phyloP scores from a whole-genome alignment of 176 grass and related monocot species.

The Oryza nivara region DNA sequence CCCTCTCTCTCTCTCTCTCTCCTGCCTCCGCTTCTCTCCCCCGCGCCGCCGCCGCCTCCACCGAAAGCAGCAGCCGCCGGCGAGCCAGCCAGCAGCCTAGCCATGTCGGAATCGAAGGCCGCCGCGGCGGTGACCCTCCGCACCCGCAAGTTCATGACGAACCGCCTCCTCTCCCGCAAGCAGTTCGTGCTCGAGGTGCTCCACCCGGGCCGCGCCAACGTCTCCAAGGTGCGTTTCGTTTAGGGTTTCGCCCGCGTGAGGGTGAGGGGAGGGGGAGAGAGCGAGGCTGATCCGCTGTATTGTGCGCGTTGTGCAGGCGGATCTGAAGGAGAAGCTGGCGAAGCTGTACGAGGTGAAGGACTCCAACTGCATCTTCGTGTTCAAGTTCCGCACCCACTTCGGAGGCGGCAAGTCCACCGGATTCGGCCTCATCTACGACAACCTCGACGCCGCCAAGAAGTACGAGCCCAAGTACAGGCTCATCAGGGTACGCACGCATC shows the following conservation, averaged over 20 bases:
- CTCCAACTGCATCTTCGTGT: conserved; percentile 89
- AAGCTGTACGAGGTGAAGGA: conserved; percentile 82
- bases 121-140: conserved; percentile 69
- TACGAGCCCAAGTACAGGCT: conserved; percentile 95
- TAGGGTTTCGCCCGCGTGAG: not conserved
- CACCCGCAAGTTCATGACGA: conserved; percentile 98
- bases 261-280: too few species aligned
- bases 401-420: conserved; percentile 94
- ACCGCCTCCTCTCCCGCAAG: conserved; percentile 88
- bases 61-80: conserved; percentile 4
- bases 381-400: conserved; percentile 98
- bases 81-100: not conserved
- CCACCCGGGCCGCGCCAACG: conserved; percentile 90
- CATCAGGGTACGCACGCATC: conserved; percentile 63
- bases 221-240: conserved; percentile 70
- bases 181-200: conserved; percentile 98
- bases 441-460: conserved; percentile 82
- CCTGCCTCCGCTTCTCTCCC: too few species aligned
- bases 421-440: conserved; percentile 94
- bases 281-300: too few species aligned
- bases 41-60: not conserved
- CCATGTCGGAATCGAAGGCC: conserved; percentile 79
- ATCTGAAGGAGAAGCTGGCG: conserved; percentile 76
- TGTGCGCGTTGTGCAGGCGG: conserved; percentile 39
- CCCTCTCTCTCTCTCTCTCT: not conserved